Evolutionary conservation across 441 rosid genomes (phyloP).

Genomic region (Gossypium trilobum): DNA sequence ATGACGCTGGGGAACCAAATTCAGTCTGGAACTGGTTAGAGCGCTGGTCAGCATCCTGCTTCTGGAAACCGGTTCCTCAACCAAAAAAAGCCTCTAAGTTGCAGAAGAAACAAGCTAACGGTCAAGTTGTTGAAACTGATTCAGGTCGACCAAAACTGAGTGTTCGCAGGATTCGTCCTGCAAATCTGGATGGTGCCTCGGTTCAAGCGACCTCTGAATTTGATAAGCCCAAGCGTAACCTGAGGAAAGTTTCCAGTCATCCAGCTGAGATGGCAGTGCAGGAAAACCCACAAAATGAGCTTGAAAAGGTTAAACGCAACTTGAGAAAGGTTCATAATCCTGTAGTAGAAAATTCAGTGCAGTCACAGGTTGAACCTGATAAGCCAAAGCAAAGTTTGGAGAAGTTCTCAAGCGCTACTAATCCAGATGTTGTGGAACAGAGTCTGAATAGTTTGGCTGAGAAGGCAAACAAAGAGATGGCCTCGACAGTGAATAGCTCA

Average conservation of each 20-base stretch:
- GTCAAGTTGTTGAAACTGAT: conserved; percentile 45
- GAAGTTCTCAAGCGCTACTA: conserved; percentile 29
- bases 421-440: conserved; percentile 28
- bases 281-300: conserved; percentile 72
- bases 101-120: conserved; percentile 41
- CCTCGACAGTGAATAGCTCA: conserved; percentile 19
- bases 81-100: conserved; percentile 46
- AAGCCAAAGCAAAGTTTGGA: conserved; percentile 49
- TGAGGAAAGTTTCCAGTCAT: conserved; percentile 49
- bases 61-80: conserved; percentile 68
- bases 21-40: conserved; percentile 67
- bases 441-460: conserved; percentile 27
- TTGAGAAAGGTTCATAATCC: conserved; percentile 84
- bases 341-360: conserved; percentile 45
- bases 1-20: conserved; percentile 51
- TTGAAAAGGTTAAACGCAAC: conserved; percentile 80
- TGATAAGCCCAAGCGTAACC: conserved; percentile 62
- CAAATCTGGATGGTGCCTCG: conserved; percentile 35
- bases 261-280: conserved; percentile 35
- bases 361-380: conserved; percentile 46
- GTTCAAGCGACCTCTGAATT: conserved; percentile 42
- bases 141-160: conserved; percentile 56
- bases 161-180: conserved; percentile 49
- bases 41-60: conserved; percentile 63
- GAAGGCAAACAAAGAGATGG: conserved; percentile 30